These are phyloP conservation scores for Boletus rubescentipes DNA, from an alignment of 768 basidiomycete genomes.

Conservation along the genomic window DNA sequence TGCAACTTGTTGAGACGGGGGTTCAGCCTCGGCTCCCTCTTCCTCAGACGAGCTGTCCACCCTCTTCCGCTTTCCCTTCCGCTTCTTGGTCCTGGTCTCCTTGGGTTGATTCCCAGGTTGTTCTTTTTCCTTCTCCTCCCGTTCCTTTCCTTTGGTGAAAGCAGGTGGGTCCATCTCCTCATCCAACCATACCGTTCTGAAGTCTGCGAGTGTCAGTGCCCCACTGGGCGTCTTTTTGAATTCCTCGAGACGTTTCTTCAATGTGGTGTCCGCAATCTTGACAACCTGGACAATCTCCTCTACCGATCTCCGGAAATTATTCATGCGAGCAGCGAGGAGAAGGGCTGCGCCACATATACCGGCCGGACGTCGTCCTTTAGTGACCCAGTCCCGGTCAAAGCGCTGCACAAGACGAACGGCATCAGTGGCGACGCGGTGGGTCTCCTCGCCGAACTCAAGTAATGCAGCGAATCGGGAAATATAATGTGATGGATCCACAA, in stretches of 20 bases:
- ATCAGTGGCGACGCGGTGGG: constrained; percentile 87
- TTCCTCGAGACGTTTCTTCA: constrained; percentile 91
- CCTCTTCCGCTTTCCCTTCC: constrained; percentile 40
- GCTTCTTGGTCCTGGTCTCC: constrained; percentile 28
- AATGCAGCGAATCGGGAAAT: constrained; percentile 93
- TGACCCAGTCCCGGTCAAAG: constrained; percentile 98
- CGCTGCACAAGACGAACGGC: constrained; percentile 91
- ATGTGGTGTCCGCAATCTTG: constrained; percentile 95
- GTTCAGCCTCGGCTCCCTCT: constrained; percentile 19
- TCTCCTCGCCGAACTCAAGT: constrained; percentile 95
- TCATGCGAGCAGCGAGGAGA: constrained; percentile 96
- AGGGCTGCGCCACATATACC: constrained; percentile 97
- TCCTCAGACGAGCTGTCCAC: constrained; percentile 40
- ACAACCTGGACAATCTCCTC: constrained; percentile 99
- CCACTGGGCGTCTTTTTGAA: constrained; percentile 91
- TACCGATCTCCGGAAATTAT: constrained; percentile 89
- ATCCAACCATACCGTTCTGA: constrained; percentile 86
- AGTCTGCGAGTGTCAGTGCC: constrained; percentile 82
- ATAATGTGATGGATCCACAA: constrained; percentile 95
- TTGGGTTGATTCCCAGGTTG: constrained; percentile 36
- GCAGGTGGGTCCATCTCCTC: constrained; percentile 93
- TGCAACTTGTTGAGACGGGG: constrained; percentile 15
- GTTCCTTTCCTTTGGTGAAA: constrained; percentile 73
- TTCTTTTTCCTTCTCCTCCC: constrained; percentile 56
- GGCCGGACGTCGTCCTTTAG: constrained; percentile 89